Evolutionary conservation across 2,329 filamentous ascomycete genomes (phyloP).

Genomic region (Xylaria sp.): DNA sequence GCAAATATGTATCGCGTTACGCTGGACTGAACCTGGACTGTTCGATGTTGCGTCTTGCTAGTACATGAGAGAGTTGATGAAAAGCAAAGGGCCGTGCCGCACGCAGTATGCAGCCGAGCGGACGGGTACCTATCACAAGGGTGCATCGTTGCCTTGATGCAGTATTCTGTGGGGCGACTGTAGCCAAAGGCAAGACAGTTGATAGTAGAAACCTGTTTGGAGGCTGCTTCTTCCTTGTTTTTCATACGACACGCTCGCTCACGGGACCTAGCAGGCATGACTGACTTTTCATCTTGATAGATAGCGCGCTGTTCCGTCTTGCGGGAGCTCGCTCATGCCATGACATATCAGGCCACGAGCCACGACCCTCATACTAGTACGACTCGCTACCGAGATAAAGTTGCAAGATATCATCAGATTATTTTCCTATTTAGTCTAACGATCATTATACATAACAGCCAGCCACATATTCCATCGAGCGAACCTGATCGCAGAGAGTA

Average conservation of each 20-base stretch:
- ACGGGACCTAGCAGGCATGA: too few species aligned
- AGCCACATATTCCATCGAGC: conserved; percentile 15
- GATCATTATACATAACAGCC: conserved; percentile 16
- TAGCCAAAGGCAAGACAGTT: background rate
- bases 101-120: background rate
- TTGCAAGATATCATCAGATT: background rate
- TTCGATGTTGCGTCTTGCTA: background rate
- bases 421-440: conserved; percentile 28
- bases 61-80: background rate
- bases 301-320: background rate
- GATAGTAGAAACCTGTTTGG: conserved; percentile 16
- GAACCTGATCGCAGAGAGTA: conserved; percentile 5
- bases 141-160: background rate
- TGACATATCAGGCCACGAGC: background rate
- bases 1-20: background rate
- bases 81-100: background rate
- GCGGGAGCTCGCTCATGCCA: background rate
- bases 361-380: background rate
- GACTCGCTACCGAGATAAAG: background rate
- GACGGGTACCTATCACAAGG: conserved; percentile 6
- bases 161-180: conserved; percentile 8
- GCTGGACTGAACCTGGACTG: background rate
- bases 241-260: background rate
- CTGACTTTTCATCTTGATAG: background rate
- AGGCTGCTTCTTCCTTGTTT: conserved; percentile 15